phyloP scores from a whole-genome alignment of 2,329 filamentous ascomycete genomes.

The Fusarium falciforme region DNA sequence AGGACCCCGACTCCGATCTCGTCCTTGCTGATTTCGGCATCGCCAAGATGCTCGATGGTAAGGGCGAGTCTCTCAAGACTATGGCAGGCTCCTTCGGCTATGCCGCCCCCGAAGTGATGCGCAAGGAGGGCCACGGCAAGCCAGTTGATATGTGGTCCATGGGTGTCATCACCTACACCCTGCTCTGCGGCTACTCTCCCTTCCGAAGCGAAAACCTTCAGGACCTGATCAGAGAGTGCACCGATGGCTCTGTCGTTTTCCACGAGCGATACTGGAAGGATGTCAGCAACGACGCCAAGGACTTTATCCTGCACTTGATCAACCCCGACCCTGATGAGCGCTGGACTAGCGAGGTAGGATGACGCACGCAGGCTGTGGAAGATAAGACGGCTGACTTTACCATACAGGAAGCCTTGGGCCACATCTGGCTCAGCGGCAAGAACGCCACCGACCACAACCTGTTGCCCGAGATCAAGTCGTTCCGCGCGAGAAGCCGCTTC shows the following conservation, averaged over 20 bases:
- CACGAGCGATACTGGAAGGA: slow-evolving; percentile 99
- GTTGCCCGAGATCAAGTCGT: slow-evolving; percentile 94
- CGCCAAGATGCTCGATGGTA: slow-evolving; percentile 94
- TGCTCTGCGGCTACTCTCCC: slow-evolving; percentile 97
- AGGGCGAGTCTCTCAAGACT: slow-evolving; percentile 91
- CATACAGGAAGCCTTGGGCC: slow-evolving; percentile 77
- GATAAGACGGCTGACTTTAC: slow-evolving; percentile 29
- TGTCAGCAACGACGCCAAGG: slow-evolving; percentile 93
- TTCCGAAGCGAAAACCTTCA: slow-evolving; percentile 95
- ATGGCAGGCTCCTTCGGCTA: slow-evolving; percentile 99
- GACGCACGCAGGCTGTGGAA: slow-evolving; percentile 2
- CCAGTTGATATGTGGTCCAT: slow-evolving; percentile 99
- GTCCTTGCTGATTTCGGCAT: slow-evolving; percentile 98
- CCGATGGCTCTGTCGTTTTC: slow-evolving; percentile 85
- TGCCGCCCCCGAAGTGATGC: slow-evolving; percentile 97
- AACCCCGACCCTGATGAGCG: slow-evolving; percentile 82
- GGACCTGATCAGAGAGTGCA: slow-evolving; percentile 96
- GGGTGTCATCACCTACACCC: slow-evolving; percentile 97
- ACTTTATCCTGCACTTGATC: slow-evolving; percentile 87
- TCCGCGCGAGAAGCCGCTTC: slow-evolving; percentile 90
- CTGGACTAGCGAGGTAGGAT: slow-evolving; percentile 77
- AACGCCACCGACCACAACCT: slow-evolving; percentile 96
- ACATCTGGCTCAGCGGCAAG: slow-evolving; percentile 91
- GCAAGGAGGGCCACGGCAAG: slow-evolving; percentile 97
- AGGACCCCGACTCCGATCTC: slow-evolving; percentile 80